Evolutionary conservation across 192 early-diverging fungal species (phyloP).

Genomic region (Obelidium mucronatum): DNA sequence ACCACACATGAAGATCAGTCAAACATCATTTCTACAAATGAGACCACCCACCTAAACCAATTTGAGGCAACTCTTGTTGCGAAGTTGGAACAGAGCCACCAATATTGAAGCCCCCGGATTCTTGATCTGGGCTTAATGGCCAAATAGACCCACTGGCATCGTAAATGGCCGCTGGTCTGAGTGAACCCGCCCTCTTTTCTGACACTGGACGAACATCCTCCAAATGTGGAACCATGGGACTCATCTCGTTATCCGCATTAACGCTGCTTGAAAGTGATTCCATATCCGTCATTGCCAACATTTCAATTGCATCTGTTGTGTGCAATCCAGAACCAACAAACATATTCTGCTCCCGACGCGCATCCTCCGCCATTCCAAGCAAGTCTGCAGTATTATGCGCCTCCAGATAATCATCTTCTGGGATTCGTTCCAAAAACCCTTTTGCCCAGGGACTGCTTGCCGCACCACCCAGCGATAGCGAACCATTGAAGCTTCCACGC

Average conservation of each 20-base stretch:
- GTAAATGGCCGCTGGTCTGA: too few relatives aligned
- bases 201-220: too few relatives aligned
- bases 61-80: too few relatives aligned
- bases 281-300: slow-evolving; percentile 27
- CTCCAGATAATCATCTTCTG: slow-evolving; percentile 25
- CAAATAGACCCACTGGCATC: too few relatives aligned
- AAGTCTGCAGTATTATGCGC: neutral
- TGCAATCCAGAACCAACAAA: too few relatives aligned
- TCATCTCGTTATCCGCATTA: neutral
- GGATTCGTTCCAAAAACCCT: slow-evolving; percentile 34
- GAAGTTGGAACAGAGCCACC: too few relatives aligned
- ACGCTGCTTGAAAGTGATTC: neutral
- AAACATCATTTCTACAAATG: neutral
- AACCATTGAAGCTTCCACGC: neutral
- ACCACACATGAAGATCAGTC: neutral
- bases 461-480: neutral
- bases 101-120: too few relatives aligned
- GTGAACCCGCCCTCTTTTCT: slow-evolving; percentile 1
- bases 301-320: slow-evolving; percentile 5
- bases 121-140: too few relatives aligned
- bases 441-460: neutral
- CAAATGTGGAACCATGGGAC: too few relatives aligned
- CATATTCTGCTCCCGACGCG: neutral
- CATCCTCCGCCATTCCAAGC: neutral
- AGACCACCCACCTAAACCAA: neutral